A percentile compares a stretch with the other conserved stretches of the same genome.
These are phyloP conservation scores for Ricinus communis DNA, from an alignment of 345 rosid genomes.

Conservation along the genomic window DNA sequence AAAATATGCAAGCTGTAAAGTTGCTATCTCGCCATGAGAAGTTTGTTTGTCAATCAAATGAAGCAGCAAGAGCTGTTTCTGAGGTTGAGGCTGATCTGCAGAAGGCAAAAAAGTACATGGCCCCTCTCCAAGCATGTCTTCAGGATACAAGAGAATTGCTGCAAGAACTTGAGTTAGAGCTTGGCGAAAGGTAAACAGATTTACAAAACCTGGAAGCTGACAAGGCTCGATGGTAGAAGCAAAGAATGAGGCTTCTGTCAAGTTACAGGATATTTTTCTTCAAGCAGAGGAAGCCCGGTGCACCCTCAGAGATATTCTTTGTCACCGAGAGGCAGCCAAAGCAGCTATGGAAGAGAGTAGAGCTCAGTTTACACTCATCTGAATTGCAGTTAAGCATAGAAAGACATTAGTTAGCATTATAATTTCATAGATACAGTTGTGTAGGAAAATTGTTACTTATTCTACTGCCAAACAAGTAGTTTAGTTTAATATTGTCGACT, in stretches of 20 bases:
- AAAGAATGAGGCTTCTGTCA: not conserved
- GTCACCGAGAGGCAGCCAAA: not conserved
- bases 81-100: not conserved
- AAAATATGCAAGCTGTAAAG: slow-evolving; percentile 1
- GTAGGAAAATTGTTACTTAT: too few species aligned
- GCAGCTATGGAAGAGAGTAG: not conserved
- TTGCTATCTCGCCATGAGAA: not conserved
- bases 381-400: not conserved
- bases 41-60: not conserved
- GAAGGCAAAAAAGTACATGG: not conserved
- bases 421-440: not conserved
- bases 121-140: slow-evolving; percentile 1
- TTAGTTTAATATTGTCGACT: too few species aligned
- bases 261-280: not conserved
- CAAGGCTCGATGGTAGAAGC: not conserved
- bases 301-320: not conserved
- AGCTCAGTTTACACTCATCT: not conserved
- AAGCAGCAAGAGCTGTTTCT: not conserved
- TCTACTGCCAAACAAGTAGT: too few species aligned
- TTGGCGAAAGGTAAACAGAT: not conserved
- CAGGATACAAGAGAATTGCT: not conserved
- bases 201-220: not conserved
- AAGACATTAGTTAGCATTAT: not conserved
- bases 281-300: slow-evolving; percentile 1
- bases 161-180: not conserved